Percentiles rank a stretch among this genome's conserved stretches.
Evolutionary conservation across 78 protist species (phyloP).

Genomic region (Dictyostelium brefeldianum): DNA sequence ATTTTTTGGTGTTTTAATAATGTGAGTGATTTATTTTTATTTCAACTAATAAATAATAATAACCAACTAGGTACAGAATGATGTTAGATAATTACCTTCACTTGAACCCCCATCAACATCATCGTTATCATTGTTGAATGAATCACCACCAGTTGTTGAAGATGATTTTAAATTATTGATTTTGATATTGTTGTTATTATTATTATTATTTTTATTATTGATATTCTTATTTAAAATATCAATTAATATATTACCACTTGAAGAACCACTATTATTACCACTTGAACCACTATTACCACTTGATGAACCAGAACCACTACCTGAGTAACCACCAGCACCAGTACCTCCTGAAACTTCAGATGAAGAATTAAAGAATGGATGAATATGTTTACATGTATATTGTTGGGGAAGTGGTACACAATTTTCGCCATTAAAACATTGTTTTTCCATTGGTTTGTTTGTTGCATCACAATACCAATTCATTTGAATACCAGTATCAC

Average conservation of each 20-base stretch:
- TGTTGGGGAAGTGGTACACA: neutral
- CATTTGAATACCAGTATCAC: constrained; percentile 8
- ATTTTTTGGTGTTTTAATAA: no score
- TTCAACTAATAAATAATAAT: no score
- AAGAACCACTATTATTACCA: neutral
- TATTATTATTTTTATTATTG: neutral
- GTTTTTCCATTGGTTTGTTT: neutral
- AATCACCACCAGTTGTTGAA: neutral
- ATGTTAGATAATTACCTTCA: neutral
- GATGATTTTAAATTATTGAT: neutral
- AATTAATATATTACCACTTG: neutral
- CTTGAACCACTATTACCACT: neutral
- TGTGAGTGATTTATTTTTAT: no score
- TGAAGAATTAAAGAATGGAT: constrained; percentile 16
- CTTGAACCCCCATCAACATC: neutral
- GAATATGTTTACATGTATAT: neutral
- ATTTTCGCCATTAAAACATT: neutral
- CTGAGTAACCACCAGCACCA: neutral
- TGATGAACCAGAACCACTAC: neutral
- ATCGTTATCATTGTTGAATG: neutral
- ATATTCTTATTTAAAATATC: neutral
- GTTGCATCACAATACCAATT: neutral
- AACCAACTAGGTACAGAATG: neutral
- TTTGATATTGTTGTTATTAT: neutral
- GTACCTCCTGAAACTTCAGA: constrained; percentile 7